Conservation (phyloP, 176 grass and related monocot species). For the Triticum turgidum region DNA sequence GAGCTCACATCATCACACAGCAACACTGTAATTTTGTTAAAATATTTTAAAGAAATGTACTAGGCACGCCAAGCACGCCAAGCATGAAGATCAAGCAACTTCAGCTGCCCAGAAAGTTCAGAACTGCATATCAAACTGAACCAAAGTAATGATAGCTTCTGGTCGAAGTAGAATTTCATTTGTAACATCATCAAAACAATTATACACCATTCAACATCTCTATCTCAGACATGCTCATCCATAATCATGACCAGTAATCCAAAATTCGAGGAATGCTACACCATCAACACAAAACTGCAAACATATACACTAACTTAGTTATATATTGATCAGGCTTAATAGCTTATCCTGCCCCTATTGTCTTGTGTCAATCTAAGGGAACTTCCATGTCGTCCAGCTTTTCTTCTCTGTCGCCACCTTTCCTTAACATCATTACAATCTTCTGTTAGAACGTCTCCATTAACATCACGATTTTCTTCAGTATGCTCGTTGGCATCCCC, state of each 20-base stretch:
- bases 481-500: neutral
- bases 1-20: neutral
- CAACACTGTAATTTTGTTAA: neutral
- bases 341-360: neutral
- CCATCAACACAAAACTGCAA: neutral
- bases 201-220: neutral
- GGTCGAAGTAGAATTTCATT: neutral
- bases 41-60: neutral
- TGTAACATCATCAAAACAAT: neutral
- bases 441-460: neutral
- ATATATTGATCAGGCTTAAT: neutral
- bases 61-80: neutral
- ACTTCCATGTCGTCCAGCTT: conserved; percentile 25
- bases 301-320: neutral
- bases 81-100: neutral
- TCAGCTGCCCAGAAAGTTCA: neutral
- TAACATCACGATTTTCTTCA: neutral
- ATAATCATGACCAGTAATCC: neutral
- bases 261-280: neutral
- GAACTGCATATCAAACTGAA: neutral
- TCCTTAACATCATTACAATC: conserved; percentile 55
- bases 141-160: neutral
- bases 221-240: neutral
- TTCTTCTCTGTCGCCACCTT: conserved; percentile 68
- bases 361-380: conserved; percentile 25